Conservation (phyloP, 495 filamentous ascomycete genomes). For the Lentithecium fluviatile region DNA sequence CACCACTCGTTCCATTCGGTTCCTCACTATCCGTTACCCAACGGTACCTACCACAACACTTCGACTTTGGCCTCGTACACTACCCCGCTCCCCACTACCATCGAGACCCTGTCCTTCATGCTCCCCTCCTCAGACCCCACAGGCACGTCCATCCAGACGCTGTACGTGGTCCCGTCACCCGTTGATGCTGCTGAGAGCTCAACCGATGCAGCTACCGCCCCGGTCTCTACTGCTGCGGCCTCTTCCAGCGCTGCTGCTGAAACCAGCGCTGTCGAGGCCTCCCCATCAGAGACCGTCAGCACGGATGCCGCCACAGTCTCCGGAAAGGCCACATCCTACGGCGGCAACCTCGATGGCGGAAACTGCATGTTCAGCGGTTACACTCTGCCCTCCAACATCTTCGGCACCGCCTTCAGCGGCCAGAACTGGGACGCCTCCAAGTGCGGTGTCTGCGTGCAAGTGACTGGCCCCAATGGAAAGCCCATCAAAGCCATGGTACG, state of each 20-base stretch:
- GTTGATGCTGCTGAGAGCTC: neutral
- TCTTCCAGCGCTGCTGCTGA: neutral
- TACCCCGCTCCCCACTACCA: slow-evolving; percentile 1
- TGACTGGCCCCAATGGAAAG: slow-evolving; percentile 54
- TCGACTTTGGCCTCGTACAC: neutral
- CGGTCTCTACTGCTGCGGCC: neutral
- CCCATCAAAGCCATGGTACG: slow-evolving; percentile 63
- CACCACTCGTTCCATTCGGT: slow-evolving; percentile 7
- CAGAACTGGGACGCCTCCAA: slow-evolving; percentile 53
- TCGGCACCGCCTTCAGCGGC: slow-evolving; percentile 55
- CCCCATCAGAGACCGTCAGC: slow-evolving; percentile 10
- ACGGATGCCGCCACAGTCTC: neutral
- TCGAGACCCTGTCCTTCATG: slow-evolving; percentile 3
- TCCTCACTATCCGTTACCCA: slow-evolving; percentile 7
- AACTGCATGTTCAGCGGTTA: slow-evolving; percentile 60
- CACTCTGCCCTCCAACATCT: slow-evolving; percentile 54
- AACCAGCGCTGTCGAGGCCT: neutral
- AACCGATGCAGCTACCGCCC: neutral
- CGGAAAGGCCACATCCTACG: slow-evolving; percentile 48
- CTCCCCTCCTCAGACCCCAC: slow-evolving; percentile 11
- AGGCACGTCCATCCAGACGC: neutral
- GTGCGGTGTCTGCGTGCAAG: slow-evolving; percentile 58
- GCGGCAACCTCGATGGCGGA: slow-evolving; percentile 58
- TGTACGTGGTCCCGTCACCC: neutral
- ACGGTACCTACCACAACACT: slow-evolving; percentile 6